Base-by-base conservation (phyloP, 306 rosid genomes). In the Elaeagnus macrophylla region DNA sequence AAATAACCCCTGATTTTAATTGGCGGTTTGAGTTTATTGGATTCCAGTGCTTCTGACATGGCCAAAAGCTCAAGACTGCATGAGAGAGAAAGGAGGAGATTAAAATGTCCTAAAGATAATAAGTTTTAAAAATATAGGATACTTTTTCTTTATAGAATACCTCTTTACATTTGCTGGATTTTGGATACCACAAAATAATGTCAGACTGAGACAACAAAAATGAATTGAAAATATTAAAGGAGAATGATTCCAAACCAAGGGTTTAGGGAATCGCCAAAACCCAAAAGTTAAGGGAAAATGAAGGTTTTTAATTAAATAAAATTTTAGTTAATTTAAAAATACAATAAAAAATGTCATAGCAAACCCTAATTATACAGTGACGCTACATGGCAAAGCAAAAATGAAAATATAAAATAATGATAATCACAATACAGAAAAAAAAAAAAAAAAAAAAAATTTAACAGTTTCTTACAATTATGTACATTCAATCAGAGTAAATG, bases 391-490 rank as follows among this genome's bases (percentile, higher is more conserved):
- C 57, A 46, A 61, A 61, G 58, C 47, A 72, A 70, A 76, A 61
- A 51, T 51, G 67, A 9, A 35, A 56, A 11, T 47, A 64, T 39
- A 32, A 45, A 51, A 48, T 77, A 60, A 49, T 37, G 46, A 36
- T 42, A 7, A 50, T 51, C 19, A 39, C 25, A 13, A 25, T 39
- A 62, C n/a, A 51, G 43, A 61, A 50, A 37, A 62, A 57, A 47
- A 53, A 12, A 62, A 61, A 54, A 62, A 69, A 62, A n/a, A n/a
- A n/a, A n/a, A n/a, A n/a, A n/a, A n/a, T n/a, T 59, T 53, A 60
- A 56, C 64, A 72, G 39, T 65, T 79, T 74, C 73, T 73, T 79
- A 71, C 77, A 79, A 69, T 84, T 84, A 88, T 88, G 82, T 82
- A 88, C 94, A 88, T 65, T 69, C 60, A 81, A 79, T 75, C 53